These are phyloP conservation scores for Didymella pomorum DNA, from an alignment of 2,329 filamentous ascomycete genomes.

Conservation along the genomic window DNA sequence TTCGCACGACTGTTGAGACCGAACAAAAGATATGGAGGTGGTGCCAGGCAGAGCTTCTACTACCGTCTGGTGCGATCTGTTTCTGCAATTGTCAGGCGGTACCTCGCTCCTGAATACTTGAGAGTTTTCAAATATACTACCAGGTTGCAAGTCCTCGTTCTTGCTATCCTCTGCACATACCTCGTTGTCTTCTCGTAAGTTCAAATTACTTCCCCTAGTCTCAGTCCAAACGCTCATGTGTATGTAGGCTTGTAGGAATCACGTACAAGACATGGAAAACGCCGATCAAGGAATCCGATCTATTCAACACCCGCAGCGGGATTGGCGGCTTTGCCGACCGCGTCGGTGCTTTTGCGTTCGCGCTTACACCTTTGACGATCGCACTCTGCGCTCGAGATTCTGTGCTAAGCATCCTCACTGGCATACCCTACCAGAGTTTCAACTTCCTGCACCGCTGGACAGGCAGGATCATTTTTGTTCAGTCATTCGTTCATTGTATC, in stretches of 20 bases:
- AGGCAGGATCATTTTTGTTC: conserved; percentile 73
- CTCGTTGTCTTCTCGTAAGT: conserved; percentile 67
- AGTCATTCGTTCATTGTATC: conserved; percentile 73
- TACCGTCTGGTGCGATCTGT: conserved; percentile 43
- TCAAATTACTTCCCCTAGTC: not conserved
- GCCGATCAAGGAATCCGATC: conserved; percentile 64
- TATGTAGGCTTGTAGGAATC: conserved; percentile 66
- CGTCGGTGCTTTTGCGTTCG: conserved; percentile 73
- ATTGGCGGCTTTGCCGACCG: conserved; percentile 73
- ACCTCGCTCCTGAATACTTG: conserved; percentile 67
- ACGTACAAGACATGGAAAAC: conserved; percentile 73
- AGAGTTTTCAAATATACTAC: conserved; percentile 71
- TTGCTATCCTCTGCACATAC: conserved; percentile 66
- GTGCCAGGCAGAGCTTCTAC: conserved; percentile 25
- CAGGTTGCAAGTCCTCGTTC: conserved; percentile 69
- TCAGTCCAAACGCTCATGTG: conserved; percentile 7
- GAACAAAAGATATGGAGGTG: conserved; percentile 19
- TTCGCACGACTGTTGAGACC: conserved; percentile 35
- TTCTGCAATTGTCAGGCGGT: conserved; percentile 53
- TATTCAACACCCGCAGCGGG: conserved; percentile 69
- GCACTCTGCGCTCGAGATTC: conserved; percentile 71
- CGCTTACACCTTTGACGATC: conserved; percentile 73
- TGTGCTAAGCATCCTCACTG: conserved; percentile 71
- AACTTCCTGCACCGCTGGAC: conserved; percentile 80
- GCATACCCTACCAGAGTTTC: conserved; percentile 72